Base-by-base conservation (phyloP, 805 yeast genomes). In the Wickerhamiella sergipiensis region DNA sequence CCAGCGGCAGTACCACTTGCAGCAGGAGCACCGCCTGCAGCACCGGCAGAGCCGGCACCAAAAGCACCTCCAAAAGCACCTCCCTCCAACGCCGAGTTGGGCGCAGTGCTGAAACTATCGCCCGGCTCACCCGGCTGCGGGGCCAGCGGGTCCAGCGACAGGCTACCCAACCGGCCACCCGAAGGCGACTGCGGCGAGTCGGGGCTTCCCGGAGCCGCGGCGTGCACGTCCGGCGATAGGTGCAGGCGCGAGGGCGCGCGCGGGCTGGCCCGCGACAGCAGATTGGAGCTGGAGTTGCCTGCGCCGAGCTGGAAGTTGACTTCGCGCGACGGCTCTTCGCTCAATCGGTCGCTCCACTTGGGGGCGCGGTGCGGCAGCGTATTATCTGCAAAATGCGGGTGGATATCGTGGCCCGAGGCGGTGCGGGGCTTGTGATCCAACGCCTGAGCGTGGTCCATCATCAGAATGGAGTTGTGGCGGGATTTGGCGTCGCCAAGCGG, bases 351-450 rank as follows among this genome's bases (percentile, higher is more conserved):
- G 39, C 23, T 24, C 43, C 24, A 29, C 13, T n/a, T 36, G 26
- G 19, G 23, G 3, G 45, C 45, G 13, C 57, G 54, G 48, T 50
- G 55, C 19, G 56, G 59, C 38, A 45, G n/a, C 10, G 42, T 10
- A 9, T 49, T 39, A 46, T 59, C 63, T 9, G 54, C 59, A 38
- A 59, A 59, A 46, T 59, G 63, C 24, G 63, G 61, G 50, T 59
- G 62, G 17, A 53, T 61, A 13, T 56, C 48, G 29, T 39, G 45
- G 21, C 42, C 39, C 29, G 36, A 39, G 13, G 43, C 45, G 23
- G 57, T 48, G 45, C 45, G 45, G 36, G 53, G 49, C 39, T 24
- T 43, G 18, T 36, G 33, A 36, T 56, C 57, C 47, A 19, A n/a
- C 18, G 47, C 47, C 22, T 17, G 17, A 2, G 24, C n/a, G 15